Conservation (phyloP, 2,329 filamentous ascomycete genomes). For the Talaromyces sp. region DNA sequence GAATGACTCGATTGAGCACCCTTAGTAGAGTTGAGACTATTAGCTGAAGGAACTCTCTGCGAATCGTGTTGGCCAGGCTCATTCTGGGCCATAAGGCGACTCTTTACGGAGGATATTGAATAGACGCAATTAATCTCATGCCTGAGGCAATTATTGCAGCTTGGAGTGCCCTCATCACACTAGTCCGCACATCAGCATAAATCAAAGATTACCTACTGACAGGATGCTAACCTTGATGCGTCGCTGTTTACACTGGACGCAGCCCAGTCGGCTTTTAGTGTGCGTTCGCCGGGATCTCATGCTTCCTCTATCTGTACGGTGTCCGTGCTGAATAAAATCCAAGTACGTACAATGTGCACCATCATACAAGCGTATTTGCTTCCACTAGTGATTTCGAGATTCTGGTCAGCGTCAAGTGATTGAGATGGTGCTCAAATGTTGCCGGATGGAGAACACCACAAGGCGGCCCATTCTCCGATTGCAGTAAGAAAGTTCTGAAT, state of each 20-base stretch:
- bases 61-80: neutral
- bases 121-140: slow-evolving; percentile 22
- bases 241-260: slow-evolving; percentile 14
- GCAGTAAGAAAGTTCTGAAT: neutral
- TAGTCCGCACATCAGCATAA: slow-evolving; percentile 3
- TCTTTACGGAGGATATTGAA: slow-evolving; percentile 13
- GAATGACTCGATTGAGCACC: neutral
- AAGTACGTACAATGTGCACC: neutral
- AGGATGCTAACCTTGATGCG: slow-evolving; percentile 12
- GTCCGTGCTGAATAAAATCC: neutral
- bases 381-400: neutral
- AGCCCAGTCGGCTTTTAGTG: slow-evolving; percentile 14
- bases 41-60: neutral
- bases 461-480: neutral
- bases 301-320: neutral
- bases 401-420: neutral
- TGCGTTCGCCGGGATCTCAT: slow-evolving; percentile 15
- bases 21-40: neutral
- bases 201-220: neutral
- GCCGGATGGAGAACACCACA: neutral
- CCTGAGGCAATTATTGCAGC: slow-evolving; percentile 20
- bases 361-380: neutral
- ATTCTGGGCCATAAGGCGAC: slow-evolving; percentile 10
- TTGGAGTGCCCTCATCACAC: slow-evolving; percentile 21
- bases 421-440: neutral